Percentiles rank a stretch among this genome's conserved stretches.
Evolutionary conservation across 176 grass and related monocot species (phyloP).

Genomic region (Chloris gayana): DNA sequence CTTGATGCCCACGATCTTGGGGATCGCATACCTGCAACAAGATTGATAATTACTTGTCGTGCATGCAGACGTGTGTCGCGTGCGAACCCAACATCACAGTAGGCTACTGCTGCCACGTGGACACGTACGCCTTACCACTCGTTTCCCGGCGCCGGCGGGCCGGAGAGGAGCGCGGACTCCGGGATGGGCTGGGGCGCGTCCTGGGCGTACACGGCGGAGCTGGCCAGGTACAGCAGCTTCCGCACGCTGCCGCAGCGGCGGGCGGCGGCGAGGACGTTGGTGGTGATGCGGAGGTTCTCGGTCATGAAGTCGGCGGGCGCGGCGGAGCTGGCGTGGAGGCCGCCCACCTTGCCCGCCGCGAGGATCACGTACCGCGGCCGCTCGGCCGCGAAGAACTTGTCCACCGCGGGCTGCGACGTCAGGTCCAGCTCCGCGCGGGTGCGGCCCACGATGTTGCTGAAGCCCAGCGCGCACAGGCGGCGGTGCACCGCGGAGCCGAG

Average conservation of each 20-base stretch:
- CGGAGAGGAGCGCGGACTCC: constrained; percentile 55
- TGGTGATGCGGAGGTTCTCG: constrained; percentile 55
- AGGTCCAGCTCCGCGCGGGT: constrained; percentile 55
- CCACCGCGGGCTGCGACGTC: constrained; percentile 42
- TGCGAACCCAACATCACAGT: no score
- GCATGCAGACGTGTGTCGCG: not conserved
- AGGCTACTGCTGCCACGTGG: no score
- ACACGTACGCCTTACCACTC: constrained; percentile 39
- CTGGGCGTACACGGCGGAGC: constrained; percentile 51
- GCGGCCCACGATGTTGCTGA: constrained; percentile 48
- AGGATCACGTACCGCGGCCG: constrained; percentile 55
- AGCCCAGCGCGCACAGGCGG: constrained; percentile 40
- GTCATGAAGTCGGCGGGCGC: constrained; percentile 55
- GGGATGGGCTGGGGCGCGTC: constrained; percentile 54
- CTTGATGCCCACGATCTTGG: constrained; percentile 66
- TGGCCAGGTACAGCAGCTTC: constrained; percentile 57
- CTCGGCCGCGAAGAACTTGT: constrained; percentile 52
- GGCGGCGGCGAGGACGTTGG: constrained; percentile 50
- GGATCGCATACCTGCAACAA: constrained; percentile 42
- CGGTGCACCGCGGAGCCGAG: constrained; percentile 50
- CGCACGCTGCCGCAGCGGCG: constrained; percentile 43
- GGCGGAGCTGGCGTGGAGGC: constrained; percentile 53
- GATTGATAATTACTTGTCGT: not conserved
- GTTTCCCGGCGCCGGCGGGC: constrained; percentile 48
- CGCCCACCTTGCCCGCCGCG: constrained; percentile 55